Base-by-base conservation (phyloP, 2,329 filamentous ascomycete genomes). In the Eurotiales sp. region DNA sequence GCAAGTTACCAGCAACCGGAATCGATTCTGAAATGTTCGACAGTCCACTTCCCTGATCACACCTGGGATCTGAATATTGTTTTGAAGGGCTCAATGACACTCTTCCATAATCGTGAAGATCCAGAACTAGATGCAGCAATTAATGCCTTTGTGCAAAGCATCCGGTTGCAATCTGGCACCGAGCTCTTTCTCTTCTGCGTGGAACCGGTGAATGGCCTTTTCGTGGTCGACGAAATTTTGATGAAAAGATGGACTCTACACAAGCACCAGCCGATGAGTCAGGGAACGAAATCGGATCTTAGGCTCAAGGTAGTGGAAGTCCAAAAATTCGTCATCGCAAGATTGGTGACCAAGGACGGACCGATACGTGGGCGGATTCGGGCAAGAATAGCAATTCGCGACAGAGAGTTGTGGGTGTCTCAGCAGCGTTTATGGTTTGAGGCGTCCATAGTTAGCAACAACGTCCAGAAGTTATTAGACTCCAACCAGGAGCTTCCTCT, bases 31-130 rank as follows among this genome's bases (percentile, higher is more conserved):
- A 70, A 69, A 3, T 59, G 59, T 3, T 64, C 72, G 8, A 68
- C 68, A 52, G 43, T 74, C 3, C 72, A 72, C 46, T 71, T 67
- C 43, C 72, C 72, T 3, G 56, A 54, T 1, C 59, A 64, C 8
- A 63, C 63, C 14, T 75, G 72, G 72, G 72, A 75, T 61, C 64
- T 69, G 23, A 63, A 62, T 14, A 58, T 65, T 1, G 55, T 61
- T 15, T 40, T 74, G 14, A 61, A 53, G 34, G 66, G 70, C 1
- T 50, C 50, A 12, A 53, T 59, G 23, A 56, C 63, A 19, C 6
- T 43, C 8, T 15, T 43, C 14, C 7, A 12, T 11, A 63, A 65
- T 55, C 34, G 50, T 5, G 44, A 52, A 4, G 58, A 64, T 8
- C 50, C 52, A 0, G 60, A 66, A 15, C 52, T 67, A 37, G 57